Percentiles rank a stretch among this genome's conserved stretches.
Conservation (phyloP, 345 rosid genomes). For the Eucalyptus marginata region DNA sequence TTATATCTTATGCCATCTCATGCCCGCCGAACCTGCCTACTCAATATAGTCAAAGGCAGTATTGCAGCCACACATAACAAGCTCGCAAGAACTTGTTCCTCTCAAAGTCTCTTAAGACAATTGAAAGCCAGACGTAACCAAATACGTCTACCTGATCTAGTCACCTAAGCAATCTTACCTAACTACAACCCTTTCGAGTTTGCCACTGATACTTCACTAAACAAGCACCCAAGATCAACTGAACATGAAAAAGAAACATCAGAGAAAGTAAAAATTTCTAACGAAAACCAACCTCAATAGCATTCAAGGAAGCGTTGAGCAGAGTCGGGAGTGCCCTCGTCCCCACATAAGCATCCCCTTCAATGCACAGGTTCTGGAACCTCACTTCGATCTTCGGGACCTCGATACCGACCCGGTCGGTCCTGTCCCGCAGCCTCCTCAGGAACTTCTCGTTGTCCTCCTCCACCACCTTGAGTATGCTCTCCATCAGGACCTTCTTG, state of each 20-base stretch:
- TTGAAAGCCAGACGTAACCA: not conserved
- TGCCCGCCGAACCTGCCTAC: not conserved
- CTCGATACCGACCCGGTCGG: constrained; percentile 30
- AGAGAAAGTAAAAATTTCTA: not conserved
- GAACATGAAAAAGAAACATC: not conserved
- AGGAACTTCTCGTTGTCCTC: constrained; percentile 16
- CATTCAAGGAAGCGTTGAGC: constrained; percentile 17
- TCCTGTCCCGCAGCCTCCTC: constrained; percentile 7
- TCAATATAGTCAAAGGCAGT: not conserved
- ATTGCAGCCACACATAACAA: not conserved
- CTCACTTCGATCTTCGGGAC: constrained; percentile 27
- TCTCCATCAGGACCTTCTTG: constrained; percentile 22
- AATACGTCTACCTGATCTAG: not conserved
- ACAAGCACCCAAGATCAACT: not conserved
- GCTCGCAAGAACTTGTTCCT: not conserved
- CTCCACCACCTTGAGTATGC: constrained; percentile 18
- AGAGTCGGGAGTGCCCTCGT: constrained; percentile 29
- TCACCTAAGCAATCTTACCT: not conserved
- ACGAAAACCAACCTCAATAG: constrained; percentile 10
- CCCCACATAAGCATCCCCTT: constrained; percentile 30
- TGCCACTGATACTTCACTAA: not conserved
- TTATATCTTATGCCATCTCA: not conserved
- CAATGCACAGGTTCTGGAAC: constrained; percentile 18
- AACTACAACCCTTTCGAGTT: not conserved
- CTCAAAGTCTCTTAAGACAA: not conserved